A percentile compares a stretch with the other conserved stretches of the same genome.
phyloP scores from a whole-genome alignment of 768 basidiomycete species.

The Termitomyces sp. region DNA sequence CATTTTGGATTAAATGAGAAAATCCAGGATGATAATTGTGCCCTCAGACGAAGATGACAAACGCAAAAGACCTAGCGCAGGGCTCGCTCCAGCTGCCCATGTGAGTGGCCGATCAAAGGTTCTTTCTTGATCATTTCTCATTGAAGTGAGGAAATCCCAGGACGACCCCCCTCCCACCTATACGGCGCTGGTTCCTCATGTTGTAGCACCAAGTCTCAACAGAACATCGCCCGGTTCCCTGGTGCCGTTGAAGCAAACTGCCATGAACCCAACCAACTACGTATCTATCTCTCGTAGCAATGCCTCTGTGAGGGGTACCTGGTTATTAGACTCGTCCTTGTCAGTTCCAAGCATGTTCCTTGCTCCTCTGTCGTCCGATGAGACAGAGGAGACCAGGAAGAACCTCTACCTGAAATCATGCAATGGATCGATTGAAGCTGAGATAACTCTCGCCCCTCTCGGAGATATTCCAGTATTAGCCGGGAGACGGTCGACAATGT shows the following conservation, averaged over 20 bases:
- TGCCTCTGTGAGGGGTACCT: slow-evolving; percentile 26
- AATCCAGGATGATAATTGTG: slow-evolving; percentile 3
- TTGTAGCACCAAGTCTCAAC: not conserved
- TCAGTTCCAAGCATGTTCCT: slow-evolving; percentile 31
- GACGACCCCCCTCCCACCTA: slow-evolving; percentile 18
- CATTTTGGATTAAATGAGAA: not conserved
- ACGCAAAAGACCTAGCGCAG: not conserved
- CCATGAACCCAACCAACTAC: slow-evolving; percentile 28
- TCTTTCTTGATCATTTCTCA: not conserved
- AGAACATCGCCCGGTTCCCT: not conserved
- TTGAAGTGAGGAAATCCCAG: not conserved
- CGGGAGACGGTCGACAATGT: slow-evolving; percentile 11
- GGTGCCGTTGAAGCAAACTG: slow-evolving; percentile 3
- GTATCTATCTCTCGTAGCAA: slow-evolving; percentile 23
- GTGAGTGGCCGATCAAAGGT: slow-evolving; percentile 1
- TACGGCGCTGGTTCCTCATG: slow-evolving; percentile 5
- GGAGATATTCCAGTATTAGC: not conserved
- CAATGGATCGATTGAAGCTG: slow-evolving; percentile 29
- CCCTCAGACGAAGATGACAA: slow-evolving; percentile 7
- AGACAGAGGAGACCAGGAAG: slow-evolving; percentile 32
- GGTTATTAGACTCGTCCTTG: slow-evolving; percentile 38
- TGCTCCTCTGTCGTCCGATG: slow-evolving; percentile 27
- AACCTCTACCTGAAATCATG: slow-evolving; percentile 30
- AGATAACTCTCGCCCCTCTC: slow-evolving; percentile 29
- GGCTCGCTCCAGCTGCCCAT: not conserved